Evolutionary conservation across 495 filamentous ascomycete genomes (phyloP), one percentile per base, ranked within the genome.

Genomic region (Hyaloscypha hepaticicola): DNA sequence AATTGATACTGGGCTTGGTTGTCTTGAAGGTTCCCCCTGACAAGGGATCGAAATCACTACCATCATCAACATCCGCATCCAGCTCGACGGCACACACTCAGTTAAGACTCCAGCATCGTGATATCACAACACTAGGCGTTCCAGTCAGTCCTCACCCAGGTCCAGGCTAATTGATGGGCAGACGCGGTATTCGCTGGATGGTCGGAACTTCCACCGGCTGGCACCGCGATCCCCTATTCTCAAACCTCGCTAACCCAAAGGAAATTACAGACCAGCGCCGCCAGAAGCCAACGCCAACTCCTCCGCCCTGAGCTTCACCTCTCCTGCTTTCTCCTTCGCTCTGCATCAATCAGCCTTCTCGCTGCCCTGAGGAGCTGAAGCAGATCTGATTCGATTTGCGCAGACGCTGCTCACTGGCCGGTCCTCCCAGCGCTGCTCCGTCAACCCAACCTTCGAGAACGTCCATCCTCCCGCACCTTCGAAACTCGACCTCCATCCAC

Each of bases 221-320:
- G 45, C 53, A 60, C 56, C 60, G 65, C 56, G 38, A 33, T 33
- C 65, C 66, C 33, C 64, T 61, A 65, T 62, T 62, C 65, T 61
- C 61, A 67, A 58, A 61, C 61, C 59, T 68, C 65, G 65, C 61
- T 67, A 65, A 38, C 28, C 58, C 50, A 64, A 63, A 66, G 58
- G 65, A 68, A 68, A 65, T 66, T 66, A 50, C 51, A n/a, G 11
- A n/a, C 60, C 3, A 58, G n/a, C 21, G 19, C 2, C 52, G 7
- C 27, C 57, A 34, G 31, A 38, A 14, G 38, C 38, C 55, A 1
- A 19, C 21, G 5, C 55, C 29, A 53, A 25, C 50, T 6, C 50
- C 38, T 8, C 38, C 38, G 19, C 8, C 38, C 8, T 19, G 38
- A 8, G 7, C n/a, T 25, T 26, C 50, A 25, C 16, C 8, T 9